phyloP scores from a whole-genome alignment of 129 eudicot genomes.

The Helianthus tuberosus region DNA sequence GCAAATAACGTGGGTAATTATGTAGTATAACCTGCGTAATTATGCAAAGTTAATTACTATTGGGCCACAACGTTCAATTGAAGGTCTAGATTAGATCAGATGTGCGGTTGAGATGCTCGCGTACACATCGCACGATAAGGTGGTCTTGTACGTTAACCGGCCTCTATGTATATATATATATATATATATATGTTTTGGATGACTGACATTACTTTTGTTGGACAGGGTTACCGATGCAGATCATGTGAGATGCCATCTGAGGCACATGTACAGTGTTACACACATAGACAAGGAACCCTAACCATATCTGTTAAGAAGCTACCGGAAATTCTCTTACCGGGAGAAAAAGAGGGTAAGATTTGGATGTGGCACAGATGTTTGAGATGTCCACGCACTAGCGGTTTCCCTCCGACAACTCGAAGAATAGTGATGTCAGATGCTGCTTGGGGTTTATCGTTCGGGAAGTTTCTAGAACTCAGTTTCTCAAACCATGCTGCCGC shows the following conservation, averaged over 20 bases:
- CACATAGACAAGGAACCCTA: slow-evolving; percentile 95
- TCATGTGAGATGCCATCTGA: slow-evolving; percentile 94
- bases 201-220: slow-evolving; percentile 24
- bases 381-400: slow-evolving; percentile 79
- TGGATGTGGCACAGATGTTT: slow-evolving; percentile 99
- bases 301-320: slow-evolving; percentile 95
- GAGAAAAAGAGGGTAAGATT: slow-evolving; percentile 89
- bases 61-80: too few relatives aligned
- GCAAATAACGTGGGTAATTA: too few relatives aligned
- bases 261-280: slow-evolving; percentile 98
- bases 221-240: slow-evolving; percentile 78
- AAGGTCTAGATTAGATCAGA: too few relatives aligned
- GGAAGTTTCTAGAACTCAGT: slow-evolving; percentile 95
- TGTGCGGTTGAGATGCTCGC: too few relatives aligned
- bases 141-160: too few relatives aligned
- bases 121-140: too few relatives aligned
- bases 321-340: slow-evolving; percentile 78
- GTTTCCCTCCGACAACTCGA: slow-evolving; percentile 95
- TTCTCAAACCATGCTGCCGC: slow-evolving; percentile 99
- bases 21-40: too few relatives aligned
- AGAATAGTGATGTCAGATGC: slow-evolving; percentile 99
- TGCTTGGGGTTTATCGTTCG: slow-evolving; percentile 99
- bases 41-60: too few relatives aligned
- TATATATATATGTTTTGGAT: slow-evolving; percentile 2
- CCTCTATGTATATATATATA: not conserved